Percentiles rank a stretch among this genome's conserved stretches.
Evolutionary conservation across 257 asterid genomes (phyloP).

Genomic region (Solanum gracilifrons): DNA sequence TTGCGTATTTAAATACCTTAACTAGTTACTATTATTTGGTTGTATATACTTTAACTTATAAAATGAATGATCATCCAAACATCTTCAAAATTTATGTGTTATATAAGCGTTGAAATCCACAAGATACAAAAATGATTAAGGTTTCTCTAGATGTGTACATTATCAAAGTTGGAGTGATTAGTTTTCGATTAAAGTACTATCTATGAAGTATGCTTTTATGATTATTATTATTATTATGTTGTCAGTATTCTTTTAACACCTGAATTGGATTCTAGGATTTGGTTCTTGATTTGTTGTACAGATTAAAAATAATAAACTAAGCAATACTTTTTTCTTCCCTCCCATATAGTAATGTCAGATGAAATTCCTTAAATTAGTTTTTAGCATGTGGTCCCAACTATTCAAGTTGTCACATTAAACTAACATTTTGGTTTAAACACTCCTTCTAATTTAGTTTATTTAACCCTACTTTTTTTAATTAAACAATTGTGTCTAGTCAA

Average conservation of each 20-base stretch:
- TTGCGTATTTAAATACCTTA: background rate
- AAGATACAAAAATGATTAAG: fast-evolving
- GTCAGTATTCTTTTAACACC: background rate
- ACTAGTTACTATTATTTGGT: too few species aligned
- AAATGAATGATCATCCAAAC: background rate
- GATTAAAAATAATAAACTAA: background rate
- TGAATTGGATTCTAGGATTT: background rate
- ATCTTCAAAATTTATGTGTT: background rate
- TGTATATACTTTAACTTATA: background rate
- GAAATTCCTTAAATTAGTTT: background rate
- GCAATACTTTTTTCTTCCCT: background rate
- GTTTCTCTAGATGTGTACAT: background rate
- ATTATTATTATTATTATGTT: background rate
- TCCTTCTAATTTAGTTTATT: background rate
- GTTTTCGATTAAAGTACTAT: background rate
- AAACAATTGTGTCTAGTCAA: background rate
- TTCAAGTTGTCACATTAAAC: conserved; percentile 1
- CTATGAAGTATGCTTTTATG: background rate
- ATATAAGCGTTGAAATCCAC: background rate
- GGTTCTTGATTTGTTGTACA: background rate
- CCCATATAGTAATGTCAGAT: background rate
- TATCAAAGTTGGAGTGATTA: background rate
- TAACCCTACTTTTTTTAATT: background rate
- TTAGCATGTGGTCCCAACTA: conserved; percentile 40
- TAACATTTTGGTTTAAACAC: background rate